These are phyloP conservation scores for Aspergillus clavatus DNA, from an alignment of 2,329 filamentous ascomycete species.

Conservation along the genomic window DNA sequence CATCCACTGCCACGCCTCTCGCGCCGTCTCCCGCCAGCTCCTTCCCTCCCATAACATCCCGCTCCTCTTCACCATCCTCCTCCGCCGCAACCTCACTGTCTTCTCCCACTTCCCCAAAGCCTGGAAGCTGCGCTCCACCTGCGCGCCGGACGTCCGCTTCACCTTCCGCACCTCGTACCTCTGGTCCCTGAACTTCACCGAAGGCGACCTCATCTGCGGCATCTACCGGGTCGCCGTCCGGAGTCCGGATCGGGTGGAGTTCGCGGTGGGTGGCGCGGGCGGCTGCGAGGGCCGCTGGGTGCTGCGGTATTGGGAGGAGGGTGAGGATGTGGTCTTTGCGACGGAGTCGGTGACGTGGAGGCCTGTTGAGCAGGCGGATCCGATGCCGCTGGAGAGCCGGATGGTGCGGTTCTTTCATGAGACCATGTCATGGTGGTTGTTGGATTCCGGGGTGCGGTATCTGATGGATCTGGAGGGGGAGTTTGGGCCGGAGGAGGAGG, in stretches of 20 bases:
- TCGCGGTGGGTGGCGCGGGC: slow-evolving; percentile 23
- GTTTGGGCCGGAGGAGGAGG: not conserved
- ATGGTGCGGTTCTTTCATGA: slow-evolving; percentile 31
- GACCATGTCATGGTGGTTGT: slow-evolving; percentile 33
- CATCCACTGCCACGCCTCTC: slow-evolving; percentile 21
- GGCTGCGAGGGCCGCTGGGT: slow-evolving; percentile 21
- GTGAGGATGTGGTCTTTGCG: slow-evolving; percentile 18
- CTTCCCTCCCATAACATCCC: slow-evolving; percentile 15
- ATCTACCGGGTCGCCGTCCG: slow-evolving; percentile 26
- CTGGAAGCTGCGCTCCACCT: slow-evolving; percentile 21
- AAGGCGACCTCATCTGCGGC: slow-evolving; percentile 31
- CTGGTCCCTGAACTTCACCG: slow-evolving; percentile 21
- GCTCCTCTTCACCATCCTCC: slow-evolving; percentile 24
- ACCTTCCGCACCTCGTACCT: slow-evolving; percentile 27
- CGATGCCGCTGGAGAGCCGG: slow-evolving; percentile 28
- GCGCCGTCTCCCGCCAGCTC: slow-evolving; percentile 15
- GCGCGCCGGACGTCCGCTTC: slow-evolving; percentile 10
- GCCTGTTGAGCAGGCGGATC: slow-evolving; percentile 9
- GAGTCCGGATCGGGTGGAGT: slow-evolving; percentile 26
- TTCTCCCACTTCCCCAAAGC: slow-evolving; percentile 34
- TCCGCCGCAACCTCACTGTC: slow-evolving; percentile 31
- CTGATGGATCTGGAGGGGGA: slow-evolving; percentile 19
- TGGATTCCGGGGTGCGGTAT: slow-evolving; percentile 32
- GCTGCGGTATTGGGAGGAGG: slow-evolving; percentile 18
- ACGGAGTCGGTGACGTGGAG: slow-evolving; percentile 33